Percentiles rank a stretch among this genome's conserved stretches.
These are phyloP conservation scores for Westerdykella aurantiaca DNA, from an alignment of 2,329 filamentous ascomycete species.

Conservation along the genomic window DNA sequence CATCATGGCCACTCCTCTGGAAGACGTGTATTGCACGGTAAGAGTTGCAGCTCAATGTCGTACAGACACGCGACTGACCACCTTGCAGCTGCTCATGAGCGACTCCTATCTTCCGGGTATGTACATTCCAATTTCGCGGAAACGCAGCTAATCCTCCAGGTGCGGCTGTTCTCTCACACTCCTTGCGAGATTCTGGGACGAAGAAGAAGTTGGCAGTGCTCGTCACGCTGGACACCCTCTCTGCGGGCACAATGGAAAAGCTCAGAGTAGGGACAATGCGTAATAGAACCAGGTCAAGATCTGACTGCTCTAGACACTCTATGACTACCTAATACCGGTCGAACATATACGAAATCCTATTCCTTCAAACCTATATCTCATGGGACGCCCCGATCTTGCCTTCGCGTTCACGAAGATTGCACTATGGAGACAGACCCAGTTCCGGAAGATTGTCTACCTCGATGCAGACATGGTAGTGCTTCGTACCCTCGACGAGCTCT, in stretches of 20 bases:
- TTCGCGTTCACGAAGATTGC: slow-evolving; percentile 96
- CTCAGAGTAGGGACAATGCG: slow-evolving; percentile 56
- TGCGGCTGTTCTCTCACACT: slow-evolving; percentile 89
- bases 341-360: slow-evolving; percentile 69
- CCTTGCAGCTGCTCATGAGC: slow-evolving; percentile 73
- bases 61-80: slow-evolving; percentile 20
- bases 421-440: slow-evolving; percentile 86
- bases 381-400: slow-evolving; percentile 84
- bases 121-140: slow-evolving; percentile 3
- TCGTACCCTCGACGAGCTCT: slow-evolving; percentile 87
- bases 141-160: slow-evolving; percentile 48
- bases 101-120: slow-evolving; percentile 89
- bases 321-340: slow-evolving; percentile 84
- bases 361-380: slow-evolving; percentile 79
- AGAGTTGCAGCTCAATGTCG: slow-evolving; percentile 16
- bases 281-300: background rate
- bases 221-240: slow-evolving; percentile 74
- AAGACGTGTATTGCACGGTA: slow-evolving; percentile 64
- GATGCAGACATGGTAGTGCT: slow-evolving; percentile 92
- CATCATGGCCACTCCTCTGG: slow-evolving; percentile 36
- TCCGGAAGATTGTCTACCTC: slow-evolving; percentile 86
- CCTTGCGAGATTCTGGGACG: slow-evolving; percentile 82
- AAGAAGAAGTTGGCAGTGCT: slow-evolving; percentile 79
- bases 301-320: slow-evolving; percentile 57
- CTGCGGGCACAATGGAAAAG: slow-evolving; percentile 67